These are phyloP conservation scores for Daldinia eschscholtzii DNA, from an alignment of 2,329 filamentous ascomycete species.

Conservation along the genomic window DNA sequence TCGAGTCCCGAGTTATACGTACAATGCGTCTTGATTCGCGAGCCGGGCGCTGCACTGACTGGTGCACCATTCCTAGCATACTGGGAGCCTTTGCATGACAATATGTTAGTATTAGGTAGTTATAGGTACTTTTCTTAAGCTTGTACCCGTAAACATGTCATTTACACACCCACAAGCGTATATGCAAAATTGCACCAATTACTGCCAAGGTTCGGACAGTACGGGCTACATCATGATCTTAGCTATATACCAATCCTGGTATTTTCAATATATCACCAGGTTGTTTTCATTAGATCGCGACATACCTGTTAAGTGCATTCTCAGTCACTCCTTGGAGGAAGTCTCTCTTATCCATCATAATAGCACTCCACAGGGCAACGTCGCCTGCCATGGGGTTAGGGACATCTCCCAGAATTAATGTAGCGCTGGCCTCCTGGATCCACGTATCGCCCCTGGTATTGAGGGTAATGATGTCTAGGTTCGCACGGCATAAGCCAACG, in stretches of 20 bases:
- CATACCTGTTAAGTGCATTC: slow-evolving; percentile 15
- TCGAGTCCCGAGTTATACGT: background rate
- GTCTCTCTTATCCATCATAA: slow-evolving; percentile 25
- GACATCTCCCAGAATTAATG: slow-evolving; percentile 16
- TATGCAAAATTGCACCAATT: background rate
- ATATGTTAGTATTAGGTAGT: slow-evolving; percentile 4
- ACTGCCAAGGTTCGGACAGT: background rate
- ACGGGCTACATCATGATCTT: background rate
- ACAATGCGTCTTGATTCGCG: slow-evolving; percentile 19
- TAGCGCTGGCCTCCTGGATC: slow-evolving; percentile 18
- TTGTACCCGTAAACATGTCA: background rate
- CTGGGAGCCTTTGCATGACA: slow-evolving; percentile 11
- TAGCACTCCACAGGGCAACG: slow-evolving; percentile 19
- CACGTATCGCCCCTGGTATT: slow-evolving; percentile 9
- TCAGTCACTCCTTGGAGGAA: slow-evolving; percentile 22
- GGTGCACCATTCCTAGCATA: slow-evolving; percentile 13
- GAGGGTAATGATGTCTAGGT: slow-evolving; percentile 16
- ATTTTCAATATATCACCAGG: background rate
- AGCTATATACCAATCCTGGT: background rate
- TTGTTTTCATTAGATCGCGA: background rate
- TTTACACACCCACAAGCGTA: background rate
- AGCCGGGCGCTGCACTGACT: slow-evolving; percentile 16
- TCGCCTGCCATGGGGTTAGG: slow-evolving; percentile 21
- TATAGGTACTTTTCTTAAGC: background rate
- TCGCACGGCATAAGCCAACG: background rate